Evolutionary conservation across 306 rosid genomes (phyloP), one percentile per base, ranked within the genome.

Genomic region (Crotalaria pallida): DNA sequence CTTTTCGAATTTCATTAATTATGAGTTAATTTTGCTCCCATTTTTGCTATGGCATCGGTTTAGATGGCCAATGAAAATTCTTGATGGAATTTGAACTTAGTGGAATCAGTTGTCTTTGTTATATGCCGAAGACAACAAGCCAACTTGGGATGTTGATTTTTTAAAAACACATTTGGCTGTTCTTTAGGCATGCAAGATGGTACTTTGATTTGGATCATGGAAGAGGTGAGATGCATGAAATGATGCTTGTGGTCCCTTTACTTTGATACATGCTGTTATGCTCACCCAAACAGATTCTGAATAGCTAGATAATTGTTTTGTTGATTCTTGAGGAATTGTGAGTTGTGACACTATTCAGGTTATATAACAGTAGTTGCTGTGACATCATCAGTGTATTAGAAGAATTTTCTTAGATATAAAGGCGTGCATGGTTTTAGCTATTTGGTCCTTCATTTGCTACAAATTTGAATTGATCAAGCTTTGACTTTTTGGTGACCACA

Each of bases 61-160:
- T 72, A 67, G 83, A 72, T 50, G 43, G 74, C 59, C 76, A 83
- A 59, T 40, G 76, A 24, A 68, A 73, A 45, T 69, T 77, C 31
- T 76, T 60, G 72, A 74, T 68, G 21, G 47, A 36, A 43, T 50
- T 53, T 71, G 59, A 43, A 64, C 36, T 63, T 57, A 69, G 71
- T 69, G 55, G 68, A 56, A 27, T 72, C 47, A 64, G 61, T 65
- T 45, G 72, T 49, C 40, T 79, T 65, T 81, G 44, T 73, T 31
- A 33, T 27, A 27, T 70, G 81, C 43, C 33, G 45, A 53, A 51
- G 67, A 65, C 66, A 56, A 65, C 27, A 50, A 41, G 79, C 73
- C 45, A 57, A 59, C 9, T 50, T 63, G 69, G 18, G 56, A 59
- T 44, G 13, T 9, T 38, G 5, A 27, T 27, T 27, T 27, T 27